A percentile compares a stretch with the other conserved stretches of the same genome.
These are phyloP conservation scores for Diplocarpon mali DNA, from an alignment of 2,329 filamentous ascomycete genomes.

Conservation along the genomic window DNA sequence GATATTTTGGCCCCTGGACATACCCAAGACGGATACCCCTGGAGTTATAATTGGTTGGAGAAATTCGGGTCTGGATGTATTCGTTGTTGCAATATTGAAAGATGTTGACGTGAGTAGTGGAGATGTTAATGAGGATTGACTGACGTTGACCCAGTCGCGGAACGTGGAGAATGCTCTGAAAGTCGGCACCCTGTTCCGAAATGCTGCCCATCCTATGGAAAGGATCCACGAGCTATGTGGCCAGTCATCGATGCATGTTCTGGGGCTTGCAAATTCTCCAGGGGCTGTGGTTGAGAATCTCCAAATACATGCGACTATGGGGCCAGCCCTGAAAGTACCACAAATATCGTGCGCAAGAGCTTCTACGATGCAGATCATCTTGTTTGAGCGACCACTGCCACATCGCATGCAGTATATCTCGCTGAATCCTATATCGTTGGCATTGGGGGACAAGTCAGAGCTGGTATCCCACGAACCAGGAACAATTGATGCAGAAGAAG, in stretches of 20 bases:
- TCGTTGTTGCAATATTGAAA: slow-evolving; percentile 81
- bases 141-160: slow-evolving; percentile 30
- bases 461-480: slow-evolving; percentile 32
- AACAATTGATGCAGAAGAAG: slow-evolving; percentile 61
- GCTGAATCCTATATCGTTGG: slow-evolving; percentile 75
- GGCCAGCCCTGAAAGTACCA: slow-evolving; percentile 46
- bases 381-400: slow-evolving; percentile 80
- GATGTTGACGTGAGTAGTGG: slow-evolving; percentile 66
- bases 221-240: slow-evolving; percentile 81
- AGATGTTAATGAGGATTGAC: slow-evolving; percentile 10
- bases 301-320: slow-evolving; percentile 53
- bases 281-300: slow-evolving; percentile 51
- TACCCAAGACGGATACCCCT: slow-evolving; percentile 56
- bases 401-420: slow-evolving; percentile 95
- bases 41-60: slow-evolving; percentile 93
- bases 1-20: slow-evolving; percentile 95
- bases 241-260: slow-evolving; percentile 68
- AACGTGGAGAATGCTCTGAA: slow-evolving; percentile 83
- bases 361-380: slow-evolving; percentile 72
- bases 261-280: slow-evolving; percentile 67
- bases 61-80: slow-evolving; percentile 82
- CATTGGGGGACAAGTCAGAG: slow-evolving; percentile 60
- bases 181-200: slow-evolving; percentile 71
- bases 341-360: slow-evolving; percentile 61
- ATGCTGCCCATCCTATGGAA: slow-evolving; percentile 66